A percentile compares a stretch with the other conserved stretches of the same genome.
Evolutionary conservation across 2,329 filamentous ascomycete genomes (phyloP).

Genomic region (Penicillium glabrum): DNA sequence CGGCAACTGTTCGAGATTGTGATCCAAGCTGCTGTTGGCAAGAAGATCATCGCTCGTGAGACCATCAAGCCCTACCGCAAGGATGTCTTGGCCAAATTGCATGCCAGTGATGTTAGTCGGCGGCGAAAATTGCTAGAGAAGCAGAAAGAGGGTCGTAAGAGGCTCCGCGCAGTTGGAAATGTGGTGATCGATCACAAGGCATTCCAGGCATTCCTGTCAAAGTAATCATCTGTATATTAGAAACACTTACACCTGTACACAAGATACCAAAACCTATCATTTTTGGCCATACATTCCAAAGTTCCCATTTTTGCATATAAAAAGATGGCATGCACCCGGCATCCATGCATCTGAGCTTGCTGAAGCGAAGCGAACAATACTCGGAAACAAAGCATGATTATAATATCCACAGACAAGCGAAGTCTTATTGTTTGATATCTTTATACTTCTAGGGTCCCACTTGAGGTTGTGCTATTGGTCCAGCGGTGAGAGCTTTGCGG

Average conservation of each 20-base stretch:
- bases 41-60: constrained; percentile 81
- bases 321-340: too few relatives aligned
- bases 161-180: constrained; percentile 73
- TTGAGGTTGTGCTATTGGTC: background rate
- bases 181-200: constrained; percentile 95
- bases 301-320: too few relatives aligned
- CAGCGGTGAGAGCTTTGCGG: constrained; percentile 18
- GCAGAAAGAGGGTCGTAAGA: constrained; percentile 94
- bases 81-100: constrained; percentile 88
- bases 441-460: background rate
- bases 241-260: constrained; percentile 4
- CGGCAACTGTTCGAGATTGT: constrained; percentile 96
- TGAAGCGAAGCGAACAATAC: background rate
- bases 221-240: constrained; percentile 48
- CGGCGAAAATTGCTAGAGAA: constrained; percentile 88
- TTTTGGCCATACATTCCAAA: background rate
- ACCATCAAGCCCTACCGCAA: constrained; percentile 97
- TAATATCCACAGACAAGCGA: background rate
- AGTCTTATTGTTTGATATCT: background rate
- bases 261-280: background rate
- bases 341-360: too few relatives aligned
- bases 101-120: constrained; percentile 82
- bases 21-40: constrained; percentile 86
- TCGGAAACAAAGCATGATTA: background rate
- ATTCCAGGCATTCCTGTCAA: constrained; percentile 90